Evolutionary conservation across 345 rosid species (phyloP), one percentile per base, ranked within the genome.

Genomic region (Rhodamnia rubescens): DNA sequence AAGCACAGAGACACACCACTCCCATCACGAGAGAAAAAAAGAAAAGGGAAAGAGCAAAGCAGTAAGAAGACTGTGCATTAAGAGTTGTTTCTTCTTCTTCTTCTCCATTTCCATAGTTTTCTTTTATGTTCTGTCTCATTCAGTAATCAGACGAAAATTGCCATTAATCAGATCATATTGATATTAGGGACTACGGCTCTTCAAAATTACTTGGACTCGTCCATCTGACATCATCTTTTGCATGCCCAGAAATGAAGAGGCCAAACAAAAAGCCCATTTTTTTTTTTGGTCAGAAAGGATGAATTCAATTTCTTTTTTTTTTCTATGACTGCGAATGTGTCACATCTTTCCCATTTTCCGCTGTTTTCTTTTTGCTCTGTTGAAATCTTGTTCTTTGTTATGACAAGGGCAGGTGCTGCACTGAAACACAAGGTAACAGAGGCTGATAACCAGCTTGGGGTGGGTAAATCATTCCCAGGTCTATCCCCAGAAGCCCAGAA

Each of bases 341-440:
- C 47, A 9, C 4, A 7, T 69, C 26, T 49, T 81, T 81, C 54
- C 53, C 54, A 26, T 18, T 83, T 83, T 6, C 85, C 69, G 14
- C 85, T 51, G 14, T 32, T 21, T 36, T 75, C 64, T 2, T 14
- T 36, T 27, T 40, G 18, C 55, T 49, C 50, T 11, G 7, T 84
- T 53, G 51, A 58, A 40, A 13, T 21, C 24, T 32, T 36, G 81
- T 51, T 58, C 59, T 29, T 75, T 80, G 44, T 81, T 81, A 20
- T 14, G 44, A 52, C 53, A 53, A 75, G 50, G 69, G 69, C 85
- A 64, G 44, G 54, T 80, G 56, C 74, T 85, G 74, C 61, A n/a
- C 85, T 94, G 85, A 83, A 47, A 2, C 97, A 93, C 86, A 95
- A 90, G 89, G 98, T 95, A 84, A 89, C 95, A 44, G 92, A 90